Evolutionary conservation across 164 flowering plant genomes (phyloP).

Genomic region (Dillenia suffruticosa): DNA sequence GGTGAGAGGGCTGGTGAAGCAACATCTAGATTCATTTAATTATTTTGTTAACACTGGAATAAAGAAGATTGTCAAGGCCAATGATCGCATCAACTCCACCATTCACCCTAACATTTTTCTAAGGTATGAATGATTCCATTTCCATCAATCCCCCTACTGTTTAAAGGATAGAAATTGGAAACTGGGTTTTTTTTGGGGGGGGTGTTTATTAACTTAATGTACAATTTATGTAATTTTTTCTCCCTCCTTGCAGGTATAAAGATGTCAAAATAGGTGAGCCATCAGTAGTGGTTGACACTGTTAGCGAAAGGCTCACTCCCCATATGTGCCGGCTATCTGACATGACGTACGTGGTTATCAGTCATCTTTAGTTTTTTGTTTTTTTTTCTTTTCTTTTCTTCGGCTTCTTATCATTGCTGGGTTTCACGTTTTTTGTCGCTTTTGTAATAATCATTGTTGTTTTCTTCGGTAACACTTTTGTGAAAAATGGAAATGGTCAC

Average conservation of each 20-base stretch:
- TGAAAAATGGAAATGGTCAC: too few species aligned
- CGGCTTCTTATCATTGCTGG: background rate
- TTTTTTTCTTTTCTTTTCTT: background rate
- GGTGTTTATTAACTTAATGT: background rate
- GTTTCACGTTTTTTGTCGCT: too few species aligned
- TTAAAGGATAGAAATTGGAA: background rate
- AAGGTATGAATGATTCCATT: conserved; percentile 23
- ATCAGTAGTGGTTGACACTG: conserved; percentile 27
- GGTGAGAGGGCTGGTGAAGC: conserved; percentile 95
- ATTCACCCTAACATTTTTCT: conserved; percentile 40
- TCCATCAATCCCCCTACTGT: background rate
- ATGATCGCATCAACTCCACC: conserved; percentile 35
- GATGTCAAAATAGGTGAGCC: conserved; percentile 68
- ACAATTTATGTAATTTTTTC: background rate
- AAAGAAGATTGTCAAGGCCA: conserved; percentile 70
- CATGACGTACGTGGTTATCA: conserved; percentile 44
- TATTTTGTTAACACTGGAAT: conserved; percentile 68
- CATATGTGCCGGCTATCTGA: conserved; percentile 79
- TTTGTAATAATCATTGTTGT: too few species aligned
- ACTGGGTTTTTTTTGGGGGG: background rate
- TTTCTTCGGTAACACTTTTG: too few species aligned
- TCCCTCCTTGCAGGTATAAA: conserved; percentile 38
- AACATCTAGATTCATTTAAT: conserved; percentile 89
- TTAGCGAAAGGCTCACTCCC: conserved; percentile 38
- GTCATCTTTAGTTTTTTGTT: background rate